Conservation (phyloP, 2,329 filamentous ascomycete species). For the Rhynchosporium agropyri region DNA sequence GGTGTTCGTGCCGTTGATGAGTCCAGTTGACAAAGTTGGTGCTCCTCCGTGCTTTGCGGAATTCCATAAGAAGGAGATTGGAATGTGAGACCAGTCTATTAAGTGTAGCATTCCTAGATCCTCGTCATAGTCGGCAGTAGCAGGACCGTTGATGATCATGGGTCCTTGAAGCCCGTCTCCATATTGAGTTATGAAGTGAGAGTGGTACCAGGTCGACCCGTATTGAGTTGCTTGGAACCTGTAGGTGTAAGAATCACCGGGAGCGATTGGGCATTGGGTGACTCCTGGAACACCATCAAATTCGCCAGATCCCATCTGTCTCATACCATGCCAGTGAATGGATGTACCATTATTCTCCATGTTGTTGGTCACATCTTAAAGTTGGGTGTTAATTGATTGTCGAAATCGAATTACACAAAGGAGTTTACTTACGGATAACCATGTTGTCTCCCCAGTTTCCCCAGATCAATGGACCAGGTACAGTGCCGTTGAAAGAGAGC, state of each 20-base stretch:
- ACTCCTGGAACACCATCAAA: constrained; percentile 47
- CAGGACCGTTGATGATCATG: constrained; percentile 63
- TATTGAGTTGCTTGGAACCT: constrained; percentile 42
- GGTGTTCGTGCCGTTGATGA: constrained; percentile 42
- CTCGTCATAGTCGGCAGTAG: constrained; percentile 59
- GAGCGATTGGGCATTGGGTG: constrained; percentile 69
- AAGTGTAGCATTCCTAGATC: constrained; percentile 40
- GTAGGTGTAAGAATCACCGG: constrained; percentile 51
- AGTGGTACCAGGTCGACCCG: constrained; percentile 37
- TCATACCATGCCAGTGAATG: constrained; percentile 56
- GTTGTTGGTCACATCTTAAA: constrained; percentile 43
- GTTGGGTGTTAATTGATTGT: constrained; percentile 34
- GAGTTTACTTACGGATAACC: constrained; percentile 12
- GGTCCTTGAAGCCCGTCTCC: constrained; percentile 60
- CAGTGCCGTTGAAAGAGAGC: constrained; percentile 46
- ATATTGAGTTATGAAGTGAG: constrained; percentile 35
- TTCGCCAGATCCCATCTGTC: constrained; percentile 47
- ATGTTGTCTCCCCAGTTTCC: constrained; percentile 35
- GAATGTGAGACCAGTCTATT: constrained; percentile 39
- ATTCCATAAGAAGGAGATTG: constrained; percentile 36
- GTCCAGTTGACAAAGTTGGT: constrained; percentile 35
- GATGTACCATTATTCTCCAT: constrained; percentile 49
- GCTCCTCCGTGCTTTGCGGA: constrained; percentile 32
- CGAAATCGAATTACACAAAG: neutral
- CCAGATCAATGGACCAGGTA: constrained; percentile 47